These are phyloP conservation scores for Cadophora sp. DNA, from an alignment of 2,329 filamentous ascomycete species.

Conservation along the genomic window DNA sequence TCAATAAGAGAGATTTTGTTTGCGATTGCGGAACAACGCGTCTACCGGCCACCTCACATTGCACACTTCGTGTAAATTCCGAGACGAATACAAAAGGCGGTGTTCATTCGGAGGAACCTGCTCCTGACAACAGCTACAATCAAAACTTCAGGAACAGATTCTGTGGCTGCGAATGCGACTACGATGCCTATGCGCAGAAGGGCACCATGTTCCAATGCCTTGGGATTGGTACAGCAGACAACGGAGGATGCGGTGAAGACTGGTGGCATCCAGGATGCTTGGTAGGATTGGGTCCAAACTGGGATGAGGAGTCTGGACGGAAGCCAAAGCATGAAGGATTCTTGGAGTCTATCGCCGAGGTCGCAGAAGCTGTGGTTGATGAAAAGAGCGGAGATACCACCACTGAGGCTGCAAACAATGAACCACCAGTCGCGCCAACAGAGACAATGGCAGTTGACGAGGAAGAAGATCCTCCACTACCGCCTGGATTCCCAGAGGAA, in stretches of 20 bases:
- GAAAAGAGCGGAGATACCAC: constrained; percentile 29
- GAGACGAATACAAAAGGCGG: constrained; percentile 77
- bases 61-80: constrained; percentile 75
- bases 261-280: constrained; percentile 98
- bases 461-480: constrained; percentile 71
- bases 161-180: constrained; percentile 87
- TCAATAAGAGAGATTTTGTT: constrained; percentile 92
- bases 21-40: constrained; percentile 95
- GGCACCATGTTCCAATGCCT: constrained; percentile 99
- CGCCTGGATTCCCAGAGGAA: constrained; percentile 86
- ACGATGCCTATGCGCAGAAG: constrained; percentile 87
- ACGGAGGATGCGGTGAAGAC: constrained; percentile 92
- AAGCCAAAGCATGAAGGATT: constrained; percentile 46
- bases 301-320: constrained; percentile 63
- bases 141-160: constrained; percentile 95
- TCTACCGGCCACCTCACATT: constrained; percentile 70
- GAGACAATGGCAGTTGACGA: constrained; percentile 50
- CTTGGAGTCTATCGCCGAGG: constrained; percentile 59
- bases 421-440: constrained; percentile 31
- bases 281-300: constrained; percentile 78
- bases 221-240: constrained; percentile 78
- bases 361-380: constrained; percentile 48
- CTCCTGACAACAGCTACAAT: constrained; percentile 84
- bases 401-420: constrained; percentile 40
- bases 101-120: constrained; percentile 77